A percentile compares a stretch with the other conserved stretches of the same genome.
These are phyloP conservation scores for Botryotinia calthae DNA, from an alignment of 2,329 filamentous ascomycete species.

Conservation along the genomic window DNA sequence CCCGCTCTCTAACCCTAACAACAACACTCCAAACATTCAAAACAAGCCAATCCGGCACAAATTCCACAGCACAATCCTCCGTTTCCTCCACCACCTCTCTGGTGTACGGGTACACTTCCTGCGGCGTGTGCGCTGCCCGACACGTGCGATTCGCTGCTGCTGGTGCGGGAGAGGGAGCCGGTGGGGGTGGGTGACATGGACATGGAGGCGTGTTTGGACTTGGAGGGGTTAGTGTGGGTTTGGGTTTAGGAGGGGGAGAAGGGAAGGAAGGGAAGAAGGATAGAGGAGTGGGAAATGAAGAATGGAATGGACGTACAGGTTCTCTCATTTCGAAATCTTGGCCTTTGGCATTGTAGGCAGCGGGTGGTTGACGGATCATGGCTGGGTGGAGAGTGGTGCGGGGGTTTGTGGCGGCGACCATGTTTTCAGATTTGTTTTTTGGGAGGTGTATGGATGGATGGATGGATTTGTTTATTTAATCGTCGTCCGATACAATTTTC, in stretches of 20 bases:
- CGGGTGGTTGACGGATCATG: slow-evolving; percentile 17
- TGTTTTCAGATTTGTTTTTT: neutral
- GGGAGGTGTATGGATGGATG: no score
- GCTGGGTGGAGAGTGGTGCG: slow-evolving; percentile 18
- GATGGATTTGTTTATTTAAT: neutral
- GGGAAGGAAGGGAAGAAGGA: neutral
- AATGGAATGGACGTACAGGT: neutral
- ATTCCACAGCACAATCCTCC: slow-evolving; percentile 15
- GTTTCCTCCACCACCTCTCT: neutral
- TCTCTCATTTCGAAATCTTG: slow-evolving; percentile 1
- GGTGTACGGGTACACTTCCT: neutral
- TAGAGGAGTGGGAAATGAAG: neutral
- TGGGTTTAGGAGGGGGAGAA: neutral
- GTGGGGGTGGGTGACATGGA: neutral
- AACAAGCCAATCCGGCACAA: slow-evolving; percentile 18
- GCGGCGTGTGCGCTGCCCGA: neutral
- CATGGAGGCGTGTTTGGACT: neutral
- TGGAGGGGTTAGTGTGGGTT: neutral
- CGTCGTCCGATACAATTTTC: neutral
- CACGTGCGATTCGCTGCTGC: neutral
- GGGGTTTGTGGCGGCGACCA: slow-evolving; percentile 1
- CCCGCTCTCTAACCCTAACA: neutral
- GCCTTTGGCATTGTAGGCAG: neutral
- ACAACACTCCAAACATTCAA: slow-evolving; percentile 22
- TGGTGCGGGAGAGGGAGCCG: neutral